phyloP scores from a whole-genome alignment of 2,329 filamentous ascomycete genomes.

The Pseudogymnoascus sp. region DNA sequence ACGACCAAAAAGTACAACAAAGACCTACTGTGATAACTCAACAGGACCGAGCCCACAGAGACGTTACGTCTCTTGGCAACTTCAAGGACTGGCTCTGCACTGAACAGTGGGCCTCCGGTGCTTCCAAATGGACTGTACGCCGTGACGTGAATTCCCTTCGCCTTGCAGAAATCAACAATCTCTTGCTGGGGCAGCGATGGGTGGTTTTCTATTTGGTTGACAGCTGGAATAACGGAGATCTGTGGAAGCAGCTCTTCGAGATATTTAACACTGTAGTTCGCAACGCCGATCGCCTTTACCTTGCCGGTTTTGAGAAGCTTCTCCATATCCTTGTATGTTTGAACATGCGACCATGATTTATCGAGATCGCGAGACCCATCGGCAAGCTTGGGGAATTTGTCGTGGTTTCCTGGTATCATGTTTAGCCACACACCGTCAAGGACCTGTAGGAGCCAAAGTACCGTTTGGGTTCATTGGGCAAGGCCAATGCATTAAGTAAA shows the following conservation, averaged over 20 bases:
- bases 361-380: conserved; percentile 25
- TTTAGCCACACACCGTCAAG: background rate
- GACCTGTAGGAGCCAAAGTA: conserved; percentile 20
- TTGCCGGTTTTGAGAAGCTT: conserved; percentile 39
- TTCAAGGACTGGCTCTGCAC: conserved; percentile 49
- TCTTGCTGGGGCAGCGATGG: conserved; percentile 48
- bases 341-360: background rate
- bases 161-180: conserved; percentile 41
- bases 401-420: conserved; percentile 15
- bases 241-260: conserved; percentile 31
- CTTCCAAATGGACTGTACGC: conserved; percentile 40
- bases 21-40: conserved; percentile 59
- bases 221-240: conserved; percentile 40
- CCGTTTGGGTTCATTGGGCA: conserved; percentile 62
- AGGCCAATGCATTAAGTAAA: conserved; percentile 46
- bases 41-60: conserved; percentile 50
- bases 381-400: conserved; percentile 9
- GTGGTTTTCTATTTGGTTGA: conserved; percentile 55
- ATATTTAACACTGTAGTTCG: conserved; percentile 29
- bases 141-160: conserved; percentile 43
- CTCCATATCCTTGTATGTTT: conserved; percentile 44
- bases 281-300: conserved; percentile 39
- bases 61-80: conserved; percentile 54
- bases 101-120: conserved; percentile 39
- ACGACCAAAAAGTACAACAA: background rate